Evolutionary conservation across 306 rosid species (phyloP), one percentile per base, ranked within the genome.

Genomic region (Urtica urens): DNA sequence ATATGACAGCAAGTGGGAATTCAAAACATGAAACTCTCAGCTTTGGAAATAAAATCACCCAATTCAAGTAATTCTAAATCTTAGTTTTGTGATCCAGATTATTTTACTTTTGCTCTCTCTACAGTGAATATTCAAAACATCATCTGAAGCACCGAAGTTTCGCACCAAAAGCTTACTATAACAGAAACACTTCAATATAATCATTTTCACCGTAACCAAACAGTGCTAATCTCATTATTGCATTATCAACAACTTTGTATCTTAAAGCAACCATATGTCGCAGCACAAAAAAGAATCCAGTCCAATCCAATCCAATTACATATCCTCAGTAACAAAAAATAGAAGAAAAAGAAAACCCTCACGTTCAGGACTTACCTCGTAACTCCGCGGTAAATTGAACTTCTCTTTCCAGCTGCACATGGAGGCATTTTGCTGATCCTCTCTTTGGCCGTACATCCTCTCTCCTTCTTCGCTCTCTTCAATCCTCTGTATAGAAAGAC

Each of bases 361-460:
- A n/a, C n/a, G n/a, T n/a, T n/a, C 49, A 20, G 7, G 28, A 38
- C n/a, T 30, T 65, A 88, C 96, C 96, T 78, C 26, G 99, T 92
- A 35, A 92, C 99, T 42, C 99, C 99, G 3, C 99, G 99, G 72
- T 92, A 92, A 38, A 85, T 85, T 25, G 99, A 92, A 69, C 99
- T 92, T 17, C 99, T 78, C 74, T 92, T 85, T 3, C 99, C 99
- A 6, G 99, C 99, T 18, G 94, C 87, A 47, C 92, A 90, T 0
- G 99, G 99, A 62, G 94, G 95, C 99, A 90, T 90, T 65, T 85
- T 90, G 64, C 99, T 90, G 78, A 90, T 90, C 34, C 99, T 76
- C 47, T 90, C 99, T 63, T 90, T 90, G 25, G 99, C 99, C 24
- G 99, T 90, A 59, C 99, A 85, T 0, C 94, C 94, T 66, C 99